Base-by-base conservation (phyloP, 495 filamentous ascomycete genomes). In the Pyrenula massariospora region DNA sequence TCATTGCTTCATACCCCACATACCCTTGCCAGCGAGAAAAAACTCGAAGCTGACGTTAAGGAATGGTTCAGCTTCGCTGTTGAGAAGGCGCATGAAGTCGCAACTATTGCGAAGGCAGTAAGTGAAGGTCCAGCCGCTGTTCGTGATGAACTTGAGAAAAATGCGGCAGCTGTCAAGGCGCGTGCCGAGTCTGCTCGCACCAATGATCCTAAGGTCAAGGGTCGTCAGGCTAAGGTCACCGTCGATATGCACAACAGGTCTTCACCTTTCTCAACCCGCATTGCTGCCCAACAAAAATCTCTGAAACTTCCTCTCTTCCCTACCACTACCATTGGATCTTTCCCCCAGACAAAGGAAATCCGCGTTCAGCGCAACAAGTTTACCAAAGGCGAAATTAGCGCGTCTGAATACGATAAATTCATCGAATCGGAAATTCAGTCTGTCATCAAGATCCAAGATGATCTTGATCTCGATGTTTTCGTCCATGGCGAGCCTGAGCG, bases 401-500 rank as follows among this genome's bases (percentile, higher is more conserved):
- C 85, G 57, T 80, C 86, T 65, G 75, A 97, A 78, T 98, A 98
- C 71, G 94, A 97, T 72, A 84, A 87, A 66, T 98, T 97, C 81
- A 98, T 98, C 63, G 86, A 96, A 80, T 85, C 92, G 79, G 94
- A 98, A 81, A 98, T 98, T 69, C 73, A 88, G 65, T 82, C 89
- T 51, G 87, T 90, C 66, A 79, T 98, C 74, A 86, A 88, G 78
- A 87, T 97, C 74, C 93, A 98, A 79, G 91, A 97, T 64, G 92
- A 95, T 76, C 91, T 98, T 62, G 89, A 81, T 68, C 85, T 98
- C 21, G 93, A 97, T 66, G 94, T 98, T 66, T 86, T 87, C 67
- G 93, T 98, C 58, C 93, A 98, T 77, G 93, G 93, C 67, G 93
- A 98, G 80, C 92, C 93, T 53, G 93, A 98, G 81, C 89, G 93